Base-by-base conservation (phyloP, 768 basidiomycete genomes). In the Roridomyces roridus region DNA sequence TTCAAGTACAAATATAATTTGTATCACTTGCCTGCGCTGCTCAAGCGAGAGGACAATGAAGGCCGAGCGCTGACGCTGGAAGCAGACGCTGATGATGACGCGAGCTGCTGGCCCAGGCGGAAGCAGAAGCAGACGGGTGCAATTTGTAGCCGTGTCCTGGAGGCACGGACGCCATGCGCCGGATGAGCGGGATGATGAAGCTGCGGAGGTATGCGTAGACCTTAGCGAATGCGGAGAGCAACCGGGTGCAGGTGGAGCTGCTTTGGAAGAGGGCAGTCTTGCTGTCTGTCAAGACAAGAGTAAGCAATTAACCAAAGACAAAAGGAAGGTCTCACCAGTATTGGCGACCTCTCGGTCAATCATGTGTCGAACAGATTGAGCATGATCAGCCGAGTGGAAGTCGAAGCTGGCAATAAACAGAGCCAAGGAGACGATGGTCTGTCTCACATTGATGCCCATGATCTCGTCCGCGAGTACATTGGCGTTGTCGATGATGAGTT, bases 131-230 rank as follows among this genome's bases (percentile, higher is more conserved):
- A n/a, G n/a, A n/a, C n/a, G 92, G 89, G 70, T 96, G 92, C 29
- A 96, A 74, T 56, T 92, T 89, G 67, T 90, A 94, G 2, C 85
- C 84, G 53, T 85, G 85, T 10, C 88, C 92, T 7, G 84, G 68
- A 2, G 93, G 91, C 72, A 91, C 81, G 6, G 83, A 77, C 6
- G 80, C 72, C 82, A 97, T 90, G 20, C 83, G 83, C 61, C 87
- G 82, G 60, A 97, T 80, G 26, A 96, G 77, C 4, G 94, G 92
- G 39, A 82, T 77, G 42, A 96, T 82, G 23, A 96, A 79, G 41
- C 81, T 84, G 18, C 94, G 83, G 17, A 97, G 77, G 70, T 96
- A 97, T 55, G 88, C 87, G 70, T 96, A 97, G n/a, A 90, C 85
- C 67, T 82, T 87, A 4, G 92, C 92, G 64, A 96, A 96, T 2